Evolutionary conservation across 106 monocot species (phyloP).

Genomic region (Dendrobium chrysotoxum): DNA sequence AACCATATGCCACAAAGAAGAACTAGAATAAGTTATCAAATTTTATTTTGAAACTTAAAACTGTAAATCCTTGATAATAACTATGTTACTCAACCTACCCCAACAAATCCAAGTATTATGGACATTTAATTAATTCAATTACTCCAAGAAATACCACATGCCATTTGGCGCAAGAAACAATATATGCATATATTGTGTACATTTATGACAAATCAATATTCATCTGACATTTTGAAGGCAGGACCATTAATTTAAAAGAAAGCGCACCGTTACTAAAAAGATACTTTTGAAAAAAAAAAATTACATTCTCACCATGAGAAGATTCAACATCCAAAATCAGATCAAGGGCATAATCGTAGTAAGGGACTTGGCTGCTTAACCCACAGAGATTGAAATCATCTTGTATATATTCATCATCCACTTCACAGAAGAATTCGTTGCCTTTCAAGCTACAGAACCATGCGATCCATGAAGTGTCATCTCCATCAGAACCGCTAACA

Average conservation of each 20-base stretch:
- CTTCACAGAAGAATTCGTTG: slow-evolving; percentile 63
- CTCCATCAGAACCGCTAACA: slow-evolving; percentile 57
- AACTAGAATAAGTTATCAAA: neutral
- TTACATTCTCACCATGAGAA: slow-evolving; percentile 37
- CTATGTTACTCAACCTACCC: neutral
- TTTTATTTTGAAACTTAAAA: neutral
- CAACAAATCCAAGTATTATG: neutral
- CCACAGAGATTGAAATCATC: slow-evolving; percentile 72
- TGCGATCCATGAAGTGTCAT: slow-evolving; percentile 61
- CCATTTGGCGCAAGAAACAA: neutral
- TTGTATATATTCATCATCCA: slow-evolving; percentile 61
- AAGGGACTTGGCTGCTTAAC: slow-evolving; percentile 40
- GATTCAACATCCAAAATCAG: slow-evolving; percentile 61
- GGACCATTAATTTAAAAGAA: neutral
- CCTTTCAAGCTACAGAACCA: slow-evolving; percentile 60
- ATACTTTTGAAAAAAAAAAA: neutral
- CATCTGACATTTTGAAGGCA: neutral
- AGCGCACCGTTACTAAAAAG: neutral
- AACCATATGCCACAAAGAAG: neutral
- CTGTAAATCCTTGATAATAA: neutral
- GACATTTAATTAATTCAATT: neutral
- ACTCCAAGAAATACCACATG: neutral
- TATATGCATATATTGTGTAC: neutral
- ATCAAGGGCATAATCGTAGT: slow-evolving; percentile 60
- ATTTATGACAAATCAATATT: neutral